Evolutionary conservation across 1,284 basidiomycete species (phyloP), one percentile per base, ranked within the genome.

Genomic region (Calocybe gambosa): DNA sequence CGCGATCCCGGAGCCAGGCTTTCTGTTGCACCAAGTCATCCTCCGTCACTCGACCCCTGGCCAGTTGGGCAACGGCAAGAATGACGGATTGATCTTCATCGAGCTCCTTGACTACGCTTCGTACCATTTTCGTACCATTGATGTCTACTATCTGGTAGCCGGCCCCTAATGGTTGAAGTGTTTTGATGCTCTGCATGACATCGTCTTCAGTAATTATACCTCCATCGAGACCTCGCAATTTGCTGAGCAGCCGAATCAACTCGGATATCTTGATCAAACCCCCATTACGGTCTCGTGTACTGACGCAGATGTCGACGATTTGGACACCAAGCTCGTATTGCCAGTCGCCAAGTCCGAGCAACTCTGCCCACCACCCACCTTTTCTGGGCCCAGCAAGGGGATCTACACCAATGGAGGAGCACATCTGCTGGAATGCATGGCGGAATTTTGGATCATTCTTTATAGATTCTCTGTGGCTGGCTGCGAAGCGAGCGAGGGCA

Each of bases 341-440:
- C 91, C 92, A 99, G 62, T 99, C 96, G 5, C 91, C 83, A 42
- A 89, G 64, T 0, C 90, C 91, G 13, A 97, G 75, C 58, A 92
- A 70, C 61, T 93, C 93, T 18, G 80, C 84, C 84, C 88, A 91
- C 87, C 89, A 93, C 2, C 92, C 82, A n/a, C 88, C 88, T 51
- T 83, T 84, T 19, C 85, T 69, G 0, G 87, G 86, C 0, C 89
- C 89, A 1, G 89, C 88, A 15, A 99, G 77, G 0, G 96, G 95
- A 63, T 99, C 96, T 15, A 99, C 91, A 21, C 93, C 93, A 46
- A 99, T 89, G 12, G 86, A 85, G 1, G 87, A 80, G 62, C 96
- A 99, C 93, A 99, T 97, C 50, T 90, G 86, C 58, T 94, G 92
- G 66, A 99, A 99, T 12, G 85, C 87, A 71, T 89, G 87, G 1